Conservation (phyloP, 176 grass and related monocot genomes). For the Oryza glumipatula region DNA sequence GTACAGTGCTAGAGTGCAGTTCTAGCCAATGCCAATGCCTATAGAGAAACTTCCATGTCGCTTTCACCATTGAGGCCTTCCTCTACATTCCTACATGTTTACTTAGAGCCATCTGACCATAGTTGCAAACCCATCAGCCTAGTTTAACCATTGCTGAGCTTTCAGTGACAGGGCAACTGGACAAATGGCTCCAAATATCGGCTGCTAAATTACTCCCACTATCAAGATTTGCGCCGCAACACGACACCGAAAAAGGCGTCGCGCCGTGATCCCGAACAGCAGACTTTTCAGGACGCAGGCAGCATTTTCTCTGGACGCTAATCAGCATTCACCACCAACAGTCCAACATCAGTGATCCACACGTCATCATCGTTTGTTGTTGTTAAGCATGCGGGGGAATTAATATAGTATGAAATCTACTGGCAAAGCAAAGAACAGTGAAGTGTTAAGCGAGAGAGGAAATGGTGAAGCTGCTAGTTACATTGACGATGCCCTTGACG, state of each 20-base stretch:
- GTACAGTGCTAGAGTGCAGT: not conserved
- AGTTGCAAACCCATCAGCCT: not conserved
- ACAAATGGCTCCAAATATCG: conserved; percentile 11
- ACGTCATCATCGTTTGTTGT: conserved; percentile 7
- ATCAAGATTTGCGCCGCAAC: not conserved
- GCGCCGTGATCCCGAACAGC: not conserved
- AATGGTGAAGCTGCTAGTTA: conserved; percentile 30
- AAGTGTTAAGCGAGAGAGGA: not conserved
- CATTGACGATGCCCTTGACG: conserved; percentile 71
- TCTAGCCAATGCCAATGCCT: not conserved
- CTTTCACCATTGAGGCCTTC: conserved; percentile 29
- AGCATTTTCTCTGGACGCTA: not conserved
- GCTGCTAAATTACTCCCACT: conserved; percentile 32
- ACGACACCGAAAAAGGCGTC: not conserved
- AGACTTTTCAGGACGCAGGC: conserved; percentile 10
- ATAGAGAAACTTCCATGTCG: conserved; percentile 29
- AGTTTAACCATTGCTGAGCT: conserved; percentile 45
- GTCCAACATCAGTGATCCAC: not conserved
- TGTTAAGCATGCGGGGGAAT: not conserved
- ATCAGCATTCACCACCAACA: not conserved
- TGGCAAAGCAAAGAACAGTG: not conserved
- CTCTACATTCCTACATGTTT: not conserved
- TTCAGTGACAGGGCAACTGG: conserved; percentile 29
- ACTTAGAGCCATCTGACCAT: conserved; percentile 19
- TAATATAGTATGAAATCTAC: not conserved